Evolutionary conservation across 306 rosid species (phyloP).

Genomic region (Quercus wislizeni): DNA sequence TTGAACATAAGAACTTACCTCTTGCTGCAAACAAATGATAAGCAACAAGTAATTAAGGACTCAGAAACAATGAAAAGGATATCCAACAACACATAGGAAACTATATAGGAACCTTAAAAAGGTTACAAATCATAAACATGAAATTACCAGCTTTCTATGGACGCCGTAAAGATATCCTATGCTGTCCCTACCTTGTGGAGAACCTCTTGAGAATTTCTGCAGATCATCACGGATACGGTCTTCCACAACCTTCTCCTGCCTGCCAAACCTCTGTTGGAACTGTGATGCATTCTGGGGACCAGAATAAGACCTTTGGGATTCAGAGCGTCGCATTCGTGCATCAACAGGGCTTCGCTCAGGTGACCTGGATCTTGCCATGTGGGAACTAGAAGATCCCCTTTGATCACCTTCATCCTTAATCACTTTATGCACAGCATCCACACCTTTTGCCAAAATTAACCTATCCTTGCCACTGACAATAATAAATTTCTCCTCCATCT

Average conservation of each 20-base stretch:
- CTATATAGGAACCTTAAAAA: constrained; percentile 37
- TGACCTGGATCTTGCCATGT: constrained; percentile 68
- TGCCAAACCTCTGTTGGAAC: constrained; percentile 71
- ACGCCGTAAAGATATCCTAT: constrained; percentile 72
- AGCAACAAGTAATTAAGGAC: constrained; percentile 48
- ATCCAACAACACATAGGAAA: constrained; percentile 22
- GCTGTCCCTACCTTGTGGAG: constrained; percentile 99
- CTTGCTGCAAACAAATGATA: constrained; percentile 86
- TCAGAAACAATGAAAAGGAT: constrained; percentile 11
- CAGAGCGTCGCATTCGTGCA: constrained; percentile 69
- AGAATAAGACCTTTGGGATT: constrained; percentile 72
- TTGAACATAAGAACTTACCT: constrained; percentile 97
- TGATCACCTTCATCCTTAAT: constrained; percentile 78
- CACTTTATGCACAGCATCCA: constrained; percentile 91
- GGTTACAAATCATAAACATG: constrained; percentile 54
- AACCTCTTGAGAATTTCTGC: constrained; percentile 73
- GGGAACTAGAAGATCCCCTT: constrained; percentile 67
- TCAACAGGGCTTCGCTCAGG: constrained; percentile 82
- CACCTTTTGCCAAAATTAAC: constrained; percentile 75
- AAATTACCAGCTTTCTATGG: constrained; percentile 74
- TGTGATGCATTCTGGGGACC: constrained; percentile 61
- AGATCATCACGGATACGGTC: constrained; percentile 66
- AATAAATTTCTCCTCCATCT: constrained; percentile 92
- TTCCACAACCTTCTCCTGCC: constrained; percentile 80
- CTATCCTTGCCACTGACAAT: constrained; percentile 95